Evolutionary conservation across 352 stramenopile species (phyloP).

Genomic region (Pythium aquatile): DNA sequence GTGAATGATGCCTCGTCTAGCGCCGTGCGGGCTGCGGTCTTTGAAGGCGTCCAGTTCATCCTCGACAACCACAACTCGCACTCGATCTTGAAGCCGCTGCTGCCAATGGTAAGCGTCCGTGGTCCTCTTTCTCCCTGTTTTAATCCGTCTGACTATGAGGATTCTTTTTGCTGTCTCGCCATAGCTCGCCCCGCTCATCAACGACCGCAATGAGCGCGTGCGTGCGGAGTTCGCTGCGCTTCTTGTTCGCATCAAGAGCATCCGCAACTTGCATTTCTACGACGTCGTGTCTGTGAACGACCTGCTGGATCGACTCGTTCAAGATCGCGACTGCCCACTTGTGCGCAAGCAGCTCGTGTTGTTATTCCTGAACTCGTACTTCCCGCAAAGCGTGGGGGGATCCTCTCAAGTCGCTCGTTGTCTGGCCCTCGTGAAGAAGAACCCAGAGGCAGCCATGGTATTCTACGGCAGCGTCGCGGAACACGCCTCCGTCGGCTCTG

Average conservation of each 20-base stretch:
- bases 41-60: constrained; percentile 83
- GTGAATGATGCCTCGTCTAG: constrained; percentile 78
- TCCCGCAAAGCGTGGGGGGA: constrained; percentile 75
- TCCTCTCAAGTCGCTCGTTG: constrained; percentile 82
- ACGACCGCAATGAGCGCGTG: constrained; percentile 83
- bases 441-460: constrained; percentile 75
- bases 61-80: constrained; percentile 88
- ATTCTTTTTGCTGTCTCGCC: background rate
- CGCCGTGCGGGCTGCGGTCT: constrained; percentile 76
- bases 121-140: background rate
- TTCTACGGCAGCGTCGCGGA: constrained; percentile 82
- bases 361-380: constrained; percentile 87
- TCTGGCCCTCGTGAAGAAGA: constrained; percentile 77
- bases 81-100: constrained; percentile 76
- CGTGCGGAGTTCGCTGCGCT: constrained; percentile 74
- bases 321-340: constrained; percentile 51
- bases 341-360: constrained; percentile 78
- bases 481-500: constrained; percentile 70
- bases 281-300: constrained; percentile 80
- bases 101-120: constrained; percentile 66
- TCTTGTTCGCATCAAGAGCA: constrained; percentile 86
- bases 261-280: constrained; percentile 86
- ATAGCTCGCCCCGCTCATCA: constrained; percentile 75
- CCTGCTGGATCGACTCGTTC: constrained; percentile 67
- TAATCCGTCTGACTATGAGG: background rate